phyloP scores from a whole-genome alignment of 306 rosid species.

The Luffa aegyptiaca region DNA sequence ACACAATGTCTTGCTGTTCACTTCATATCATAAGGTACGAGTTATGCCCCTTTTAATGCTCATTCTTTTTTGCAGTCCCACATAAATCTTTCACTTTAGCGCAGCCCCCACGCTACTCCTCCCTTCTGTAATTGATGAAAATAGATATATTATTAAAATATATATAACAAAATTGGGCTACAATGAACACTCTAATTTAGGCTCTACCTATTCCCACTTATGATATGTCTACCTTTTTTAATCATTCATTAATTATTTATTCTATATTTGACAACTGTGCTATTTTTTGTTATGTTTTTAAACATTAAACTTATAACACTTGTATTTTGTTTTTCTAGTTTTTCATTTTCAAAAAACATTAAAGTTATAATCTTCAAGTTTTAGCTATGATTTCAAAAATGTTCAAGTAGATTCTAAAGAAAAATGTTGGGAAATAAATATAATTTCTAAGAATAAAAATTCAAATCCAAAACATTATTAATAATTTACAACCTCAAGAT shows the following conservation, averaged over 20 bases:
- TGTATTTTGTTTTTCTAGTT: neutral
- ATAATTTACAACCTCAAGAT: neutral
- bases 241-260: neutral
- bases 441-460: too few species aligned
- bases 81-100: neutral
- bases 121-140: neutral
- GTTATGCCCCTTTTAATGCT: neutral
- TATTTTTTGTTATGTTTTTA: neutral
- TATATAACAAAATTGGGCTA: neutral
- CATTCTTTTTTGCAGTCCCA: neutral
- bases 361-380: too few species aligned
- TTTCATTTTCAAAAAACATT: neutral
- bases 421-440: neutral
- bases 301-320: neutral
- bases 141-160: neutral
- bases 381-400: too few species aligned
- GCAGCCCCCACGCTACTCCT: neutral
- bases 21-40: constrained; percentile 2
- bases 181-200: neutral
- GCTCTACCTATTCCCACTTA: neutral
- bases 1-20: neutral
- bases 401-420: too few species aligned
- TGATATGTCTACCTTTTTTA: neutral
- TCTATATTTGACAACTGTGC: neutral
- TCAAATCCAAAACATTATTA: neutral